Evolutionary conservation across 345 rosid genomes (phyloP), one percentile per base, ranked within the genome.

Genomic region (Acer saccharum): DNA sequence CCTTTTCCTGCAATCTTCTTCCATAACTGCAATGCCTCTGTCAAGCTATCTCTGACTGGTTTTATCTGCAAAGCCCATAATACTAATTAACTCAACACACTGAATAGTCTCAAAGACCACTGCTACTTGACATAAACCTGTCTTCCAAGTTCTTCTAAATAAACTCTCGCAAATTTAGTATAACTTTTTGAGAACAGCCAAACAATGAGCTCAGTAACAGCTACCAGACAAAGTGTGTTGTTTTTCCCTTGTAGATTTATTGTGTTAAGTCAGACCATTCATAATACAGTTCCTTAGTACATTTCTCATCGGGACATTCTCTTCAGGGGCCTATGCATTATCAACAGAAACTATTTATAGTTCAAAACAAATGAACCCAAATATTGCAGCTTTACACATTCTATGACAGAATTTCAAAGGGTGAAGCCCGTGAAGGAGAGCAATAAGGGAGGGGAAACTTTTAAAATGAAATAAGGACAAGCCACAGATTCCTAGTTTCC

Each of bases 21-120:
- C 99, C 98, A 97, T 57, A 89, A 72, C 76, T 89, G 98, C 90
- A 94, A 73, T 57, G 99, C 98, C 86, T 97, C 99, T 69, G 87
- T 90, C 89, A 94, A 89, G 84, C 94, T 90, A 79, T 97, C 99
- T 84, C 99, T 94, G 27, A 83, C 98, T 48, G 98, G 98, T 81
- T 94, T 97, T 73, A 97, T 91, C 99, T 94, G 90, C 76, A 74
- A 77, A 78, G 81, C 80, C 79, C 82, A 82, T 69, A 16, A 72
- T 12, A 65, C 48, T 54, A 72, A 77, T 77, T 60, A 73, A 66
- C 75, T 46, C 18, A 52, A 67, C 55, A 69, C 8, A 61, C 48
- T 71, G 11, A 14, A 75, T 68, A 18, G 54, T 71, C 69, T 72
- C 21, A 14, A 68, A 21, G 76, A 74, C n/a, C 69, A 39, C 10